These are phyloP conservation scores for Pseudogymnoascus sp. DNA, from an alignment of 2,329 filamentous ascomycete genomes.

Conservation along the genomic window DNA sequence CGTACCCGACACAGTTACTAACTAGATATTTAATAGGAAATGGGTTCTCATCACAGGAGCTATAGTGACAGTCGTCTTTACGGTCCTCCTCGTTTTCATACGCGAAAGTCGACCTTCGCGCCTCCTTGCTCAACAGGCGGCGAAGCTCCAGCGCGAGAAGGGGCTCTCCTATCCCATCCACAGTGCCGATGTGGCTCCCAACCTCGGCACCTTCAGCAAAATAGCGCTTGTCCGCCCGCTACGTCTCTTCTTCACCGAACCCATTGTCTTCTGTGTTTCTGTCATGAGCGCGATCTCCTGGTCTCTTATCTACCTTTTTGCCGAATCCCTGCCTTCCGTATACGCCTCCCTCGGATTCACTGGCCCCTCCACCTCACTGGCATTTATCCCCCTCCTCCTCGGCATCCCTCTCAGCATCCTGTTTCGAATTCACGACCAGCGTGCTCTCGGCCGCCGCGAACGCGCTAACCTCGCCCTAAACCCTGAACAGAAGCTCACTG, in stretches of 20 bases:
- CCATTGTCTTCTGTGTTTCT: constrained; percentile 36
- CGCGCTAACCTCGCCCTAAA: constrained; percentile 19
- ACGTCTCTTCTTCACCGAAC: constrained; percentile 37
- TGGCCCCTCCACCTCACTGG: constrained; percentile 29
- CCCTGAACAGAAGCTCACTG: constrained; percentile 40
- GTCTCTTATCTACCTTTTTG: constrained; percentile 41
- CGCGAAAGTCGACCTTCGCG: constrained; percentile 38
- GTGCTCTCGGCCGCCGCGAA: constrained; percentile 23
- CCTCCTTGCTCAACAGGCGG: constrained; percentile 31
- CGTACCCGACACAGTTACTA: neutral
- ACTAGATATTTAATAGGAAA: constrained; percentile 25
- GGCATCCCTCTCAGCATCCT: constrained; percentile 36
- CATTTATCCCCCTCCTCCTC: constrained; percentile 33
- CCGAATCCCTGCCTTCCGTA: constrained; percentile 34
- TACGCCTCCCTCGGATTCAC: constrained; percentile 32
- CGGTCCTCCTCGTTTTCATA: constrained; percentile 30
- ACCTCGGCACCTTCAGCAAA: constrained; percentile 30
- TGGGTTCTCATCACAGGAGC: constrained; percentile 39
- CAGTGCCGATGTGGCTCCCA: constrained; percentile 34
- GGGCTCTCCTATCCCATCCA: constrained; percentile 21
- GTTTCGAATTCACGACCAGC: constrained; percentile 35
- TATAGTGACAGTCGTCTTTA: constrained; percentile 29
- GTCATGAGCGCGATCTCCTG: constrained; percentile 36
- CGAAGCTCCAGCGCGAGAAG: constrained; percentile 23
- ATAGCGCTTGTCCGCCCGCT: constrained; percentile 35